Evolutionary conservation across 768 basidiomycete species (phyloP).

Genomic region (Podaxis rugospora): DNA sequence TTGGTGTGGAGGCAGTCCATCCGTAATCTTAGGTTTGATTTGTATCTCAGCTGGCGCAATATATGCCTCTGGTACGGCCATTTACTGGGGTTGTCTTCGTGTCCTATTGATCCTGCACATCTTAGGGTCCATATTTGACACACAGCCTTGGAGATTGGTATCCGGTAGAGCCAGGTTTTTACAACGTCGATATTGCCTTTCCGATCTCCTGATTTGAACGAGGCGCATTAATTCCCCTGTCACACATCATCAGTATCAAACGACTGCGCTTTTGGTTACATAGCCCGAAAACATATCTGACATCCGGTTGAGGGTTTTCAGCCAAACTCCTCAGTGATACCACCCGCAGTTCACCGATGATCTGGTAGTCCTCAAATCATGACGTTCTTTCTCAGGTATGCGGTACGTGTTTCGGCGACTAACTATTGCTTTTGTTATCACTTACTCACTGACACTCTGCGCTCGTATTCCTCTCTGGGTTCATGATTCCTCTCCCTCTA

Average conservation of each 20-base stretch:
- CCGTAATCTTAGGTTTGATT: too few species aligned
- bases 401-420: too few species aligned
- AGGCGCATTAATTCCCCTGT: background rate
- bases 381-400: too few species aligned
- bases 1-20: too few species aligned
- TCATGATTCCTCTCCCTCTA: background rate
- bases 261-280: background rate
- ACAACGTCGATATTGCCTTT: background rate
- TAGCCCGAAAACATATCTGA: background rate
- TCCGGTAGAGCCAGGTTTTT: background rate
- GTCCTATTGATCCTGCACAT: too few species aligned
- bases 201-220: background rate
- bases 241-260: background rate
- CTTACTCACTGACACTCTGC: background rate
- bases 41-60: too few species aligned
- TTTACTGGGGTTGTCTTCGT: too few species aligned
- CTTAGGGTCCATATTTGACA: background rate
- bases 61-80: too few species aligned
- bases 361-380: too few species aligned
- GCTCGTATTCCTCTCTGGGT: background rate
- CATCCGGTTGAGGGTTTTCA: background rate
- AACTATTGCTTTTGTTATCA: too few species aligned
- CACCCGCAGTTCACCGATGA: background rate
- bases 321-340: background rate
- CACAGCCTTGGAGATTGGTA: background rate